Conservation (phyloP, 2,329 filamentous ascomycete genomes). For the Sordariomycetes sp. region DNA sequence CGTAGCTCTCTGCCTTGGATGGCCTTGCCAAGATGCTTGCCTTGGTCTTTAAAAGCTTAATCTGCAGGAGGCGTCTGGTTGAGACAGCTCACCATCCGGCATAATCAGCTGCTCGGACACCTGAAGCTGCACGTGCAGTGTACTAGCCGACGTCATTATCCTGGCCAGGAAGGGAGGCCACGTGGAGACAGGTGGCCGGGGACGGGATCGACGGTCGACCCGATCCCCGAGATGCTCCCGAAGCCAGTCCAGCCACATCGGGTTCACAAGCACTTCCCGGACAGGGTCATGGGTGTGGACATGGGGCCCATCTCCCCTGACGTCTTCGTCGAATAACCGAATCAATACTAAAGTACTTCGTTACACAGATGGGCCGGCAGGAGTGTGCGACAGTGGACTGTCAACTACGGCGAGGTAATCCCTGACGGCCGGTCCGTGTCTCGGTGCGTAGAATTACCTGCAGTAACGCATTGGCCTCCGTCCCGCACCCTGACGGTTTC, state of each 20-base stretch:
- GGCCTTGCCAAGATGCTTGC: background rate
- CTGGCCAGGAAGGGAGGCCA: background rate
- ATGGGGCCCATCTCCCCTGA: too few species aligned
- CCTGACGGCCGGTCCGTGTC: background rate
- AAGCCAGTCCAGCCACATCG: background rate
- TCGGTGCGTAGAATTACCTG: background rate
- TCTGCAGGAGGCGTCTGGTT: background rate
- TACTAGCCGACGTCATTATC: background rate
- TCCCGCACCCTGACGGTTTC: background rate
- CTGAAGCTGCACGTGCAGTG: background rate
- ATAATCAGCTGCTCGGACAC: background rate
- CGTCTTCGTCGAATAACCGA: too few species aligned
- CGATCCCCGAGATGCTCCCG: background rate
- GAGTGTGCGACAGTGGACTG: too few species aligned
- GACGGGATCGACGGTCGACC: background rate
- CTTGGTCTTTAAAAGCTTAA: background rate
- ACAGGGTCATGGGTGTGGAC: too few species aligned
- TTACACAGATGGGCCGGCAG: too few species aligned
- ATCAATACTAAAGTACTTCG: too few species aligned
- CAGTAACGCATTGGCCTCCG: background rate
- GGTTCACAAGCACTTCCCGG: background rate
- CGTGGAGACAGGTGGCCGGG: background rate
- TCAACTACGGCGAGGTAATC: too few species aligned
- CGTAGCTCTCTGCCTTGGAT: too few species aligned
- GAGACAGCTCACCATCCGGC: background rate